Evolutionary conservation across 1,139 yeast genomes (phyloP).

Genomic region (Nadsonia commutata): DNA sequence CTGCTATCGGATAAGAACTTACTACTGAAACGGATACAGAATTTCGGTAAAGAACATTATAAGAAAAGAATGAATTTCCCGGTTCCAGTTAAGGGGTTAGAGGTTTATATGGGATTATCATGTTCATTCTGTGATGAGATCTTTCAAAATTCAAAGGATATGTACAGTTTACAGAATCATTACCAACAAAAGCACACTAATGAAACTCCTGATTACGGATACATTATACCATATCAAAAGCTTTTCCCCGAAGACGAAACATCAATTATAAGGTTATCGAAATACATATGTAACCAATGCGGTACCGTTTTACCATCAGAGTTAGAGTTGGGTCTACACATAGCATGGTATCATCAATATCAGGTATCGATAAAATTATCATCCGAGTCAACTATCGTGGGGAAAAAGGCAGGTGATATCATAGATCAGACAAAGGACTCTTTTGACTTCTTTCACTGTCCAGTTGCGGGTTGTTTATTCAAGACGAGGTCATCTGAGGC

Average conservation of each 20-base stretch:
- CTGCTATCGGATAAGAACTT: background rate
- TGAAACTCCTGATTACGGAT: background rate
- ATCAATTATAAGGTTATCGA: background rate
- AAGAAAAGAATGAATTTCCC: background rate
- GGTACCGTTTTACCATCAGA: background rate
- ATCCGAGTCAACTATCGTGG: background rate
- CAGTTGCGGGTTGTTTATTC: background rate
- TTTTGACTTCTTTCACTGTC: background rate
- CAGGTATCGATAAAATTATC: background rate
- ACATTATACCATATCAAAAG: background rate
- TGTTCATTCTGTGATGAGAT: background rate
- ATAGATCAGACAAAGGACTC: background rate
- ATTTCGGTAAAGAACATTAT: background rate
- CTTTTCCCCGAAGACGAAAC: background rate
- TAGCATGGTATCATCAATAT: background rate
- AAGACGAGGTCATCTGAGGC: background rate
- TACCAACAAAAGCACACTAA: background rate
- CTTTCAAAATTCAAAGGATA: background rate
- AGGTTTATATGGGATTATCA: background rate
- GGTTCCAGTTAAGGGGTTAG: background rate
- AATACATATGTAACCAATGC: background rate
- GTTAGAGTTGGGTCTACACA: background rate
- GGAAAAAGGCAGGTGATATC: background rate
- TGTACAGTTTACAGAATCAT: background rate
- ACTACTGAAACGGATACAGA: background rate